phyloP scores from a whole-genome alignment of 306 rosid species.

The Cicer judaicum region DNA sequence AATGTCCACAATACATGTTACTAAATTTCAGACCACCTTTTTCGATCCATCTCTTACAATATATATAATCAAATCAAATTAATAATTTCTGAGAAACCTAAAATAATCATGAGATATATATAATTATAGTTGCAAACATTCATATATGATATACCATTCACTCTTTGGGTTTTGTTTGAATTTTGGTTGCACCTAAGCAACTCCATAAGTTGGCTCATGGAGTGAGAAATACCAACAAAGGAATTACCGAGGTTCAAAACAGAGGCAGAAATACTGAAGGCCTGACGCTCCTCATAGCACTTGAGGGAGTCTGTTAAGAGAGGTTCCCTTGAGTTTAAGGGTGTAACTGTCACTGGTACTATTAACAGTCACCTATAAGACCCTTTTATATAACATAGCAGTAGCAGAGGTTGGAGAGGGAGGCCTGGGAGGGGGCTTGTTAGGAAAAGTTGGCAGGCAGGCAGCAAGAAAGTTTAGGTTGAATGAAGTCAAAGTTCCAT shows the following conservation, averaged over 20 bases:
- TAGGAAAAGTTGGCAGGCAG: neutral
- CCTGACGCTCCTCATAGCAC: too few relatives aligned
- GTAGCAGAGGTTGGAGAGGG: neutral
- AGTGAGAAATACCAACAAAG: too few relatives aligned
- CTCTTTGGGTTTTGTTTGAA: neutral
- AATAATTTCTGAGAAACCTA: neutral
- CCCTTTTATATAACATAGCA: neutral
- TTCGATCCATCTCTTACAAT: neutral
- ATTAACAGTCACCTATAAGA: too few relatives aligned
- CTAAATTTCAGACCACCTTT: neutral
- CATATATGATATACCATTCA: neutral
- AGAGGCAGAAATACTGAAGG: too few relatives aligned
- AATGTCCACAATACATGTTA: neutral
- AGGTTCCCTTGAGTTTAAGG: too few relatives aligned
- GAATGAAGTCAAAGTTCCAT: conserved; percentile 4
- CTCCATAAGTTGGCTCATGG: too few relatives aligned
- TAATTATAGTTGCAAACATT: neutral
- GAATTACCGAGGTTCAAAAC: too few relatives aligned
- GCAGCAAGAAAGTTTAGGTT: conserved; percentile 7
- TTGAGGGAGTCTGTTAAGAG: too few relatives aligned
- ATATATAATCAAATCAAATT: conserved; percentile 11
- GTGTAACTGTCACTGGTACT: too few relatives aligned
- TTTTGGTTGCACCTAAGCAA: too few relatives aligned
- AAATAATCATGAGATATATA: neutral
- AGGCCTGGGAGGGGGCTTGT: neutral